Evolutionary conservation across 2,329 filamentous ascomycete species (phyloP).

Genomic region (Penicillium sp.): DNA sequence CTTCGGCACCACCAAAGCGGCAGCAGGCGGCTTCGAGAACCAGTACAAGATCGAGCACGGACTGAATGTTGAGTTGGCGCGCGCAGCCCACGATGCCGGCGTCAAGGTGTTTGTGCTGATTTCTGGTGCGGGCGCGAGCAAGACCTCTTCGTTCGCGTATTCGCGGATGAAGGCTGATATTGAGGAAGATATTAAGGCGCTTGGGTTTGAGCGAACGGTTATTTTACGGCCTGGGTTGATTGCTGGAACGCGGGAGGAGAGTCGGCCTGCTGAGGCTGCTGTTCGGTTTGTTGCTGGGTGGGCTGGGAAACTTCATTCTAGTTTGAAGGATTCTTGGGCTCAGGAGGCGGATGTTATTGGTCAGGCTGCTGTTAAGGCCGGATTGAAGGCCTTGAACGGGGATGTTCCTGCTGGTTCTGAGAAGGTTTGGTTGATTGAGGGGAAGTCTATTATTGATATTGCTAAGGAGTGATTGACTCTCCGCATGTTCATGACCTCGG

Average conservation of each 20-base stretch:
- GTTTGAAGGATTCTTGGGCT: slow-evolving; percentile 65
- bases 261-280: slow-evolving; percentile 59
- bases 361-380: slow-evolving; percentile 42
- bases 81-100: slow-evolving; percentile 71
- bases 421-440: slow-evolving; percentile 42
- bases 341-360: slow-evolving; percentile 74
- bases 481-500: neutral
- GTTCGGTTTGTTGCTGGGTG: slow-evolving; percentile 57
- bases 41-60: slow-evolving; percentile 90
- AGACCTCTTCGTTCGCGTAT: slow-evolving; percentile 57
- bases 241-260: slow-evolving; percentile 66
- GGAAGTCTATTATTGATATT: slow-evolving; percentile 39
- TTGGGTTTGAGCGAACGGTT: slow-evolving; percentile 76
- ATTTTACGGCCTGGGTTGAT: slow-evolving; percentile 75
- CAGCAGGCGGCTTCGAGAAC: slow-evolving; percentile 72
- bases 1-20: slow-evolving; percentile 75
- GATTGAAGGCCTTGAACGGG: slow-evolving; percentile 42
- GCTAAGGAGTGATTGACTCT: slow-evolving; percentile 15
- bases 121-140: slow-evolving; percentile 58
- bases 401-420: slow-evolving; percentile 40
- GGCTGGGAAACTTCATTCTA: slow-evolving; percentile 55
- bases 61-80: slow-evolving; percentile 76
- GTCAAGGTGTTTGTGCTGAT: slow-evolving; percentile 76
- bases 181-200: slow-evolving; percentile 71
- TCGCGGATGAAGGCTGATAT: slow-evolving; percentile 81